Base-by-base conservation (phyloP, 768 basidiomycete genomes). In the Suillus subalutaceus region DNA sequence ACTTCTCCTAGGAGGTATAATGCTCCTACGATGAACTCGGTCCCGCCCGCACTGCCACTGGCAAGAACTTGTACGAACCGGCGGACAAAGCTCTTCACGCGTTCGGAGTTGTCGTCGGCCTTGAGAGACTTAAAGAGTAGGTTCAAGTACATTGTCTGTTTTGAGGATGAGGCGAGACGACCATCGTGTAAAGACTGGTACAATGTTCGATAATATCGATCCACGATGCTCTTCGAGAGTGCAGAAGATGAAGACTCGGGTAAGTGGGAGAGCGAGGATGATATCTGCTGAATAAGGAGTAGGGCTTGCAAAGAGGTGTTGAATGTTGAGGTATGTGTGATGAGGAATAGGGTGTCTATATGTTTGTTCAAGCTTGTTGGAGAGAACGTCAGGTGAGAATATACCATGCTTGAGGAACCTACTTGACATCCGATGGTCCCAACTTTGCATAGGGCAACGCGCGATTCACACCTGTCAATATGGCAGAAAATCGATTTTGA, bases 121-220 rank as follows among this genome's bases (percentile, higher is more conserved):
- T 96, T 97, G 69, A 97, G 78, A 2, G 92, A 90, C 71, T 93
- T 96, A 86, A 96, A 96, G 23, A 98, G 77, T 20, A 99, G 79
- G 74, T 98, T 99, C 64, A 99, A 85, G 77, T 97, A 99, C 90
- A 99, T 92, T 6, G 96, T 95, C 75, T 99, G 96, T 73, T 99
- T 99, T 2, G 90, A 91, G 15, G 94, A 94, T 2, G 84, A 82
- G 3, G 89, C 84, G 2, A 99, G 84, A 16, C 97, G 89, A 1
- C 82, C 79, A 71, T 99, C 97, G 59, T 91, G 87, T 6, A 99
- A 80, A 3, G 94, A 95, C n/a, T 89, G 87, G 70, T 99, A 99
- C 0, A 99, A 81, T 0, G 94, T 88, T 48, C 94, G 89, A 78
- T 90, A 93, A 73, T 89, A 93, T 20, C 91, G 81, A 68, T 90